Evolutionary conservation across 192 early-diverging fungal species (phyloP), one percentile per base, ranked within the genome.

Genomic region (Coemansia sp.): DNA sequence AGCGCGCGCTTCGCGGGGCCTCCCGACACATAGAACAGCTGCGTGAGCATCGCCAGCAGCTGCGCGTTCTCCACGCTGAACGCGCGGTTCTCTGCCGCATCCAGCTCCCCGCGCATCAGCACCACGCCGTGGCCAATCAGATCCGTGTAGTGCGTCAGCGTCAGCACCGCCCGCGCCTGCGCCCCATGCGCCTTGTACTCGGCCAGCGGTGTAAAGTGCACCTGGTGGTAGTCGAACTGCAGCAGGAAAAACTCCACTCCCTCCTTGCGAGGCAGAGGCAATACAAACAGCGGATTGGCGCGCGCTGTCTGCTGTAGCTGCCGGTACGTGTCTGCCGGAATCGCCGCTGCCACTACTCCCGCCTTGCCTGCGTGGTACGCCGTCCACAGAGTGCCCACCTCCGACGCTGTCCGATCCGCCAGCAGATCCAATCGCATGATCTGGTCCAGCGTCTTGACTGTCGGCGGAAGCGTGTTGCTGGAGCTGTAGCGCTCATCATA

Each of bases 71-170:
- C 74, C 14, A 86, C 47, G 12, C 85, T 86, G 24, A 96, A 63
- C 42, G 87, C 69, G 11, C 71, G 78, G 17, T 77, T 71, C 19
- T 87, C 76, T 14, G n/a, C n/a, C n/a, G 79, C 80, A 4, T 87
- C 81, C 37, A 91, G 59, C 62, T 93, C 91, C 19, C 96, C 96
- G 12, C 88, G 77, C 96, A 98, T 96, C 32, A 98, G 85, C 35
- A 98, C 94, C 57, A 98, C 83, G 32, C 85, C 91, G 75, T 95
- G 94, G 6, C 91, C 88, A 17, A 83, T 68, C 47, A 96, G 79
- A 29, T 98, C 96, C 43, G 90, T 90, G 85, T 94, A 96, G 70
- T 95, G 91, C 15, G 93, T 94, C 53, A 98, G 73, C 22, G 93
- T 92, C 47, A 98, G 83, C 60, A 86, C 87, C 19, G 94, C 92